Conservation (phyloP, 768 basidiomycete species). For the Macrolepiota fuliginosa region DNA sequence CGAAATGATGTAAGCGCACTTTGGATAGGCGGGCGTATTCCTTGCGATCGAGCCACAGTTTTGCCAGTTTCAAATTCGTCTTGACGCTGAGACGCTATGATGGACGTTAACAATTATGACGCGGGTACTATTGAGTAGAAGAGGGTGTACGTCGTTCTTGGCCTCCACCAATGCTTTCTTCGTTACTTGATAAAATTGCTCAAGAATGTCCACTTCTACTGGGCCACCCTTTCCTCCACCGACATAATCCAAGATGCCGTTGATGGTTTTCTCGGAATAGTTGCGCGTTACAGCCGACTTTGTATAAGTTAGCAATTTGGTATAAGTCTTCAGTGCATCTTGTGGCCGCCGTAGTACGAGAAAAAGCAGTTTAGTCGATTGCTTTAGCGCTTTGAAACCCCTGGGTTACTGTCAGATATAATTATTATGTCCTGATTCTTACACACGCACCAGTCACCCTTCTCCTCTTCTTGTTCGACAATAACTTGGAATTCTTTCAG, state of each 20-base stretch:
- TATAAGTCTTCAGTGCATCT: constrained; percentile 86
- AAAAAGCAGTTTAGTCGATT: constrained; percentile 93
- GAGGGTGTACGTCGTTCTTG: constrained; percentile 81
- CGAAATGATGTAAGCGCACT: constrained; percentile 37
- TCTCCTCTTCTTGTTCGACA: constrained; percentile 87
- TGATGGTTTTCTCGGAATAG: constrained; percentile 98
- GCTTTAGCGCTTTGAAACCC: constrained; percentile 99
- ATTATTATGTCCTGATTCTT: background rate
- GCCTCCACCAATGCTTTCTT: constrained; percentile 88
- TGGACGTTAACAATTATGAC: background rate
- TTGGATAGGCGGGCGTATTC: constrained; percentile 84
- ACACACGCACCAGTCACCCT: constrained; percentile 81
- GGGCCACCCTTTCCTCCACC: constrained; percentile 82
- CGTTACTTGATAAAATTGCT: constrained; percentile 94
- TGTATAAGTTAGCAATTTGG: constrained; percentile 85
- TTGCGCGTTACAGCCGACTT: constrained; percentile 94
- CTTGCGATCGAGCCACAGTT: constrained; percentile 93
- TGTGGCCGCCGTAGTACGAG: constrained; percentile 73
- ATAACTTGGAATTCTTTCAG: constrained; percentile 87
- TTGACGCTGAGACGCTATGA: constrained; percentile 86
- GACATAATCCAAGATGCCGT: constrained; percentile 96
- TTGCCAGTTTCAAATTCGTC: constrained; percentile 95
- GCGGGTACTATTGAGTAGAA: background rate
- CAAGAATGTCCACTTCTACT: constrained; percentile 82
- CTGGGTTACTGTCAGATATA: constrained; percentile 35